Percentiles rank a stretch among this genome's conserved stretches.
Conservation (phyloP, 371 early-diverging fungal species). For the Cokeromyces recurvatus region DNA sequence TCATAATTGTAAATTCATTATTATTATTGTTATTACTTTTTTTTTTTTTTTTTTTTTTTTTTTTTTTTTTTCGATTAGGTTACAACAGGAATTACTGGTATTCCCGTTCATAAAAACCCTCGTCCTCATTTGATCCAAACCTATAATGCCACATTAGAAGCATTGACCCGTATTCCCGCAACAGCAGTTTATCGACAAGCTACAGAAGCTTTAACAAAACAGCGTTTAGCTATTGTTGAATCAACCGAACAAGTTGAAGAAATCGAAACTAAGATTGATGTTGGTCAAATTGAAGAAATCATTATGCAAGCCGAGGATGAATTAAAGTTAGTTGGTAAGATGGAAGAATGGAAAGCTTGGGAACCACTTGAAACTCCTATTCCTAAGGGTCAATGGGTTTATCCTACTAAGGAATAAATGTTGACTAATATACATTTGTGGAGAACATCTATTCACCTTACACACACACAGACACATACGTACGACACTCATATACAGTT, state of each 20-base stretch:
- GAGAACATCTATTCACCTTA: too few species aligned
- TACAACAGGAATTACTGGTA: conserved; percentile 83
- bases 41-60: background rate
- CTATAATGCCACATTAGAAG: conserved; percentile 71
- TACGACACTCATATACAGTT: too few species aligned
- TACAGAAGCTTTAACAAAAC: conserved; percentile 70
- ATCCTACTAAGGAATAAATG: conserved; percentile 34
- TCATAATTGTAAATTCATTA: background rate
- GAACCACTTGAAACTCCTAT: conserved; percentile 75
- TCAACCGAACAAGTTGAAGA: conserved; percentile 61
- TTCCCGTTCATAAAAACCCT: conserved; percentile 84
- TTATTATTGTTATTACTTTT: background rate
- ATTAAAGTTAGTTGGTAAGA: conserved; percentile 69
- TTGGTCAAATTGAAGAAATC: conserved; percentile 91
- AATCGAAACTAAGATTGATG: conserved; percentile 74
- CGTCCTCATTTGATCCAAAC: conserved; percentile 80
- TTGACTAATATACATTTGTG: too few species aligned
- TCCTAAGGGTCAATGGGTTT: conserved; percentile 85
- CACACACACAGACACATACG: too few species aligned
- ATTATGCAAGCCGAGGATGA: conserved; percentile 87
- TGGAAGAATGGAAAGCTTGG: conserved; percentile 87
- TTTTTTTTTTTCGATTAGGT: conserved; percentile 12
- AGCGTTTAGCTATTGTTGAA: conserved; percentile 74
- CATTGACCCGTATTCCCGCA: conserved; percentile 69
- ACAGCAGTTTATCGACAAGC: conserved; percentile 82